Evolutionary conservation across 345 rosid species (phyloP), one percentile per base, ranked within the genome.

Genomic region (Stellera chamaejasme): DNA sequence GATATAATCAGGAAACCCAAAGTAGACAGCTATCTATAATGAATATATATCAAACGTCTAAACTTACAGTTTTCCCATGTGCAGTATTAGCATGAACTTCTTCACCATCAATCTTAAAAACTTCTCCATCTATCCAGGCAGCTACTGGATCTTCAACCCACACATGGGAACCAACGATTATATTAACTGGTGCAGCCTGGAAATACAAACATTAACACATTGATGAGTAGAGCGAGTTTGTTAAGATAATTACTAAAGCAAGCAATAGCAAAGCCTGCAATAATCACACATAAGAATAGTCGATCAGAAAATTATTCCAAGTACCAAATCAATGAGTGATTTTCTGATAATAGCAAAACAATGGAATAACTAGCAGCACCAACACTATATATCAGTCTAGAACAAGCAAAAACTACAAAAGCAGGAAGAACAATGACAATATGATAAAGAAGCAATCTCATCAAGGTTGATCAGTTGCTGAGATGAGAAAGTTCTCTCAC

Each of bases 91-190:
- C 84, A 58, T 66, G 83, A 72, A 80, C 69, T 41, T 72, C 74
- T 2, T 58, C 56, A 56, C 89, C 82, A 50, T 61, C 67, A 49
- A 87, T 82, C 41, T 67, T 68, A 36, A 70, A 66, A 13, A 87
- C 92, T 76, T 80, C 77, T 10, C 92, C 96, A 70, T 82, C 76
- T 50, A 75, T 59, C 96, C 96, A 84, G 28, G 96, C 92, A 65
- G 77, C 75, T 44, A 56, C 75, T 27, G 83, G 79, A 79, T 87
- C 96, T 67, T 84, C 87, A 62, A 84, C 82, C 92, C 92, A 84
- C 13, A 87, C 96, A 82, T 80, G 92, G 43, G 92, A 84, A 52
- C 89, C 96, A 57, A 80, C 89, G 16, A 80, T 78, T 49, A 82
- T 80, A 48, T 76, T 80, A 59, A 73, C 81, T 12, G 82, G 82